Evolutionary conservation across 2,329 filamentous ascomycete species (phyloP).

Genomic region (Paracorniculantispora psalliotae): DNA sequence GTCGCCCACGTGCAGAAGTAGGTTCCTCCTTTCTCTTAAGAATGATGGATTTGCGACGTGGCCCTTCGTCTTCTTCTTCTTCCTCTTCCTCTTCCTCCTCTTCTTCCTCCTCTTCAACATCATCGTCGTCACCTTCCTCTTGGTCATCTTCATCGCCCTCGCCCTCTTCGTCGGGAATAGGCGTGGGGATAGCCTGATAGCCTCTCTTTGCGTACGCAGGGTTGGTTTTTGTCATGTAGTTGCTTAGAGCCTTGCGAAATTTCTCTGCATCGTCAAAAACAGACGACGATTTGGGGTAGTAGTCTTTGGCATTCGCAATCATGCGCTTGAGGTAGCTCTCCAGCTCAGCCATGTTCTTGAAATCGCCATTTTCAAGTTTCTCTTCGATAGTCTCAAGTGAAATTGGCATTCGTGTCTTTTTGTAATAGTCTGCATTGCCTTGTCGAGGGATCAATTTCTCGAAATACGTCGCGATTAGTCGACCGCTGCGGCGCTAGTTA

Average conservation of each 20-base stretch:
- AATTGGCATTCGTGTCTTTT: conserved; percentile 70
- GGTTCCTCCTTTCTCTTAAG: conserved; percentile 26
- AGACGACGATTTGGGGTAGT: conserved; percentile 66
- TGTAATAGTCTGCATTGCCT: conserved; percentile 70
- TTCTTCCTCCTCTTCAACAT: conserved; percentile 20
- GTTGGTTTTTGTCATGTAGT: conserved; percentile 82
- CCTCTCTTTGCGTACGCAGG: conserved; percentile 67
- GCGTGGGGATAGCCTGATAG: conserved; percentile 70
- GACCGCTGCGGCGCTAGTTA: conserved; percentile 50
- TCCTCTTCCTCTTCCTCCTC: conserved; percentile 28
- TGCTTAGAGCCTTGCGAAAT: conserved; percentile 78
- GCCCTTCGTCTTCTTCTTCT: conserved; percentile 25
- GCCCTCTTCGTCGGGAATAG: conserved; percentile 54
- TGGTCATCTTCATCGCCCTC: conserved; percentile 24
- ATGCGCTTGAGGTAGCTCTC: conserved; percentile 86
- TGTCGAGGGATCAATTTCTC: conserved; percentile 62
- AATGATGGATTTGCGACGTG: conserved; percentile 28
- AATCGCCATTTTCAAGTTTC: conserved; percentile 65
- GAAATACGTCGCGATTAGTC: conserved; percentile 70
- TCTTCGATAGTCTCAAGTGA: conserved; percentile 72
- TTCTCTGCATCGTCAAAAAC: conserved; percentile 82
- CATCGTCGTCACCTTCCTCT: conserved; percentile 27
- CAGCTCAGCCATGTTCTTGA: conserved; percentile 65
- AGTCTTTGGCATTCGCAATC: conserved; percentile 82
- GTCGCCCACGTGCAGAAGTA: conserved; percentile 28